These are phyloP conservation scores for Cicer bijugum DNA, from an alignment of 306 rosid genomes.

Conservation along the genomic window DNA sequence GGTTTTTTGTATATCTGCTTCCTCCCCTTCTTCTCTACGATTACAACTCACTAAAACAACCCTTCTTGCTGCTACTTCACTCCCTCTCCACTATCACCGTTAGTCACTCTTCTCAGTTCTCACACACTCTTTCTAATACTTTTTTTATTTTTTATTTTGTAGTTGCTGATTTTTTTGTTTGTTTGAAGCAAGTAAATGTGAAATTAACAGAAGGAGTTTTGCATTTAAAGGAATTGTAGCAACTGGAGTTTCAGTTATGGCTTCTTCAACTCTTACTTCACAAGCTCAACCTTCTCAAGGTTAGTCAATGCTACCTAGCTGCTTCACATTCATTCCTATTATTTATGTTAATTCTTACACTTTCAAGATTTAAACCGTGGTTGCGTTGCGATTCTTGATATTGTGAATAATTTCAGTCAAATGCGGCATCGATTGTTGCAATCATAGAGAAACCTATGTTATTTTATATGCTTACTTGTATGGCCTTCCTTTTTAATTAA, in stretches of 20 bases:
- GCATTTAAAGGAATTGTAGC: conserved; percentile 72
- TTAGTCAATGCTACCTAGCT: conserved; percentile 26
- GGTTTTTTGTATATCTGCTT: conserved; percentile 61
- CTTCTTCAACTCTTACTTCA: conserved; percentile 60
- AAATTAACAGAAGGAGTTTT: conserved; percentile 67
- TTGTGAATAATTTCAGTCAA: background rate
- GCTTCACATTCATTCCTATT: background rate
- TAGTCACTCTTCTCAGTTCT: conserved; percentile 6
- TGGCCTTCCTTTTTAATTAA: conserved; percentile 19
- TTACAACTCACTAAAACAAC: conserved; percentile 54
- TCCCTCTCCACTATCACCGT: conserved; percentile 61
- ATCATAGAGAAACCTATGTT: background rate
- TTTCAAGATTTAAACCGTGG: background rate
- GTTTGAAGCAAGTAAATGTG: conserved; percentile 80
- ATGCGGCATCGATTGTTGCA: too few species aligned
- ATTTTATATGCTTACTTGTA: background rate
- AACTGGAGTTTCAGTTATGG: conserved; percentile 65
- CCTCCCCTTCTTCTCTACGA: conserved; percentile 52
- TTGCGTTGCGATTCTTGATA: background rate
- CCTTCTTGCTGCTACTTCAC: conserved; percentile 48
- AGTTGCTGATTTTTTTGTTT: conserved; percentile 31
- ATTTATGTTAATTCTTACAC: background rate
- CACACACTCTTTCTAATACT: background rate
- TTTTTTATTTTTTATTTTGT: too few species aligned
- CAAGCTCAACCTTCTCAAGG: conserved; percentile 64